phyloP scores from a whole-genome alignment of 2,329 filamentous ascomycete genomes.

The Ophiostoma novo-ulmi region DNA sequence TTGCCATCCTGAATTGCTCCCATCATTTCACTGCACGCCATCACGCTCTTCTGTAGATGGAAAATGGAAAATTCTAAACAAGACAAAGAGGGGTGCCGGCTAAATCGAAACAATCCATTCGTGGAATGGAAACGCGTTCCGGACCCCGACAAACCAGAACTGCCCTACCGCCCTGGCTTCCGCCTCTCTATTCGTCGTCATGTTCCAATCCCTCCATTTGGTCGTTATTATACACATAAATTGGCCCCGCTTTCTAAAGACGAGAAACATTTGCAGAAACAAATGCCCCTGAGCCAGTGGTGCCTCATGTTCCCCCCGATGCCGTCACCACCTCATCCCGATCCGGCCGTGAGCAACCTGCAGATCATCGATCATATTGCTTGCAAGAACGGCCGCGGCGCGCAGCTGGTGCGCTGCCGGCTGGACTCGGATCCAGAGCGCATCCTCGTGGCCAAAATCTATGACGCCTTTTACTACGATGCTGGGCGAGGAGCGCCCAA shows the following conservation, averaged over 20 bases:
- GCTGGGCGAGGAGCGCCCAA: not conserved
- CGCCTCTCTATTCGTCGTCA: not conserved
- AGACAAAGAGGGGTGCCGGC: too few species aligned
- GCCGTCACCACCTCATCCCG: not conserved
- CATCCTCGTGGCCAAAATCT: not conserved
- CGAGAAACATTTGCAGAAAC: not conserved
- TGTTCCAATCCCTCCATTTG: not conserved
- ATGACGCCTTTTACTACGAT: not conserved
- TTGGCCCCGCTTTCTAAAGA: not conserved
- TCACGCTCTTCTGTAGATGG: too few species aligned
- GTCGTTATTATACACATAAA: not conserved
- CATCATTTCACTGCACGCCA: too few species aligned
- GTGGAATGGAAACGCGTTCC: not conserved
- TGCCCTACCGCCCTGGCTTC: not conserved
- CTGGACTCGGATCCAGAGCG: not conserved
- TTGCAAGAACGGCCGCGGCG: not conserved
- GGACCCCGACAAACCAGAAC: not conserved
- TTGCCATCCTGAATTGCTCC: too few species aligned
- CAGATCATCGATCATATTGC: not conserved
- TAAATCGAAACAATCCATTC: too few species aligned
- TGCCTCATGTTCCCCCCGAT: not conserved
- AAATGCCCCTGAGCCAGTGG: not conserved
- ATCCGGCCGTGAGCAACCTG: not conserved
- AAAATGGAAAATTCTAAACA: too few species aligned
- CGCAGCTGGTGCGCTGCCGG: not conserved